Conservation (phyloP, 495 filamentous ascomycete species). For the Geopyxis carbonaria region DNA sequence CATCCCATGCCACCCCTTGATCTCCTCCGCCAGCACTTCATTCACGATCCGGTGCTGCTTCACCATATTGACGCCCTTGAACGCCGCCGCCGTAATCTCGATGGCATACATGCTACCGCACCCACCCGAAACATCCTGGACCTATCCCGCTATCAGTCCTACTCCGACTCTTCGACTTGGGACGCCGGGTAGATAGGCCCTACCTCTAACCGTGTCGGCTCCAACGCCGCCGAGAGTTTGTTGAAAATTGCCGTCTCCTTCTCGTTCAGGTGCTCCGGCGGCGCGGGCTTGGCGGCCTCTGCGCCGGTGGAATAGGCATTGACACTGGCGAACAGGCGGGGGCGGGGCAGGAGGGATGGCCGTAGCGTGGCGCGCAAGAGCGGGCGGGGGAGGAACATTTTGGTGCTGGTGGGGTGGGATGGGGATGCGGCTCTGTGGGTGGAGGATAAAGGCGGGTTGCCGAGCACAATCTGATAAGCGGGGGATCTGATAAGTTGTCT, state of each 20-base stretch:
- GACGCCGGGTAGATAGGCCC: not conserved
- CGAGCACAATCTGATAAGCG: no score
- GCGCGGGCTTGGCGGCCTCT: conserved; percentile 10
- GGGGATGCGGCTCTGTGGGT: no score
- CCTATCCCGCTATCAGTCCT: conserved; percentile 26
- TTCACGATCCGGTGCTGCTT: conserved; percentile 61
- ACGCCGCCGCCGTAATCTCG: conserved; percentile 46
- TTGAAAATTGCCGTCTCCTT: conserved; percentile 33
- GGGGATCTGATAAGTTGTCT: no score
- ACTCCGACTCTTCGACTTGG: not conserved
- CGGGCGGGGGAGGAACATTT: no score
- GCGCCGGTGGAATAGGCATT: not conserved
- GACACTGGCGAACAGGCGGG: not conserved
- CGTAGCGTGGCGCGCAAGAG: not conserved
- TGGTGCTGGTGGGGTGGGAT: no score
- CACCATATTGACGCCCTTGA: conserved; percentile 46
- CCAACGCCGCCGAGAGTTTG: conserved; percentile 30
- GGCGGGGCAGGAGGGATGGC: not conserved
- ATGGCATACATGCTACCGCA: conserved; percentile 68
- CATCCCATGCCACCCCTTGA: conserved; percentile 61
- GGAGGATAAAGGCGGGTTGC: no score
- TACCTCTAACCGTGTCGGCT: conserved; percentile 30
- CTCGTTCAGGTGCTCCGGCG: conserved; percentile 35
- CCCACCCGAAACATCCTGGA: conserved; percentile 63
- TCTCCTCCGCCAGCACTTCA: conserved; percentile 44